These are phyloP conservation scores for Erodium chrysanthum DNA, from an alignment of 441 rosid species.

Conservation along the genomic window DNA sequence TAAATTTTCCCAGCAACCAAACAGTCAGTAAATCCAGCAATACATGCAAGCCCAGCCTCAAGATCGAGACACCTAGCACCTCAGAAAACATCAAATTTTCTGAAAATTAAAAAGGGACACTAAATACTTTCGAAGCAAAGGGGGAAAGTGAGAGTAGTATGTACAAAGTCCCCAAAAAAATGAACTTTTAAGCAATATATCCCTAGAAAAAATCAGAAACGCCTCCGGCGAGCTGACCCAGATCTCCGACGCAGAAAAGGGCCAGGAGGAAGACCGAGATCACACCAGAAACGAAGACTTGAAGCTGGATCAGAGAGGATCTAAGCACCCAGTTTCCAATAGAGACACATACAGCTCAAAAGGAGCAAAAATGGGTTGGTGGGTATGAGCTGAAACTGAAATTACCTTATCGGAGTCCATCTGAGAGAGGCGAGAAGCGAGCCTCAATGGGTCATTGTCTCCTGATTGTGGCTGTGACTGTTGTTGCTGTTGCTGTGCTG, in stretches of 20 bases:
- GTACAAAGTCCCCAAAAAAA: not conserved
- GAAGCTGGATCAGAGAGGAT: slow-evolving; percentile 32
- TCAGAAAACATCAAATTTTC: not conserved
- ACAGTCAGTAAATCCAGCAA: slow-evolving; percentile 10
- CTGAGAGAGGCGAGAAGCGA: slow-evolving; percentile 26
- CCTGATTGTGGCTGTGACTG: slow-evolving; percentile 2
- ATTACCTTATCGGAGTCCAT: slow-evolving; percentile 46
- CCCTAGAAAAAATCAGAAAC: not conserved
- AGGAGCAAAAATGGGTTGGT: not conserved
- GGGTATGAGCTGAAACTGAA: not conserved
- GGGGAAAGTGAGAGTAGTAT: not conserved
- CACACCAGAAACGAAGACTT: slow-evolving; percentile 1
- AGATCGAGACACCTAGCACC: slow-evolving; percentile 18
- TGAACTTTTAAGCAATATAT: not conserved
- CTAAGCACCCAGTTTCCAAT: slow-evolving; percentile 14
- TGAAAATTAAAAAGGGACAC: not conserved
- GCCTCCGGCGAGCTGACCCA: slow-evolving; percentile 4
- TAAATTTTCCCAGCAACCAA: slow-evolving; percentile 15
- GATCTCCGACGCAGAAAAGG: not conserved
- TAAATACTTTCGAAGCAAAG: not conserved
- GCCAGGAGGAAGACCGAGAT: not conserved
- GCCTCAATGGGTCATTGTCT: slow-evolving; percentile 29
- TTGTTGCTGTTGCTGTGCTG: slow-evolving; percentile 24
- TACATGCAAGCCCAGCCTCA: slow-evolving; percentile 9
- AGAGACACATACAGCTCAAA: not conserved